Percentiles rank a stretch among this genome's conserved stretches.
phyloP scores from a whole-genome alignment of 108 stramenopile species.

The Skeletonema menzelii region DNA sequence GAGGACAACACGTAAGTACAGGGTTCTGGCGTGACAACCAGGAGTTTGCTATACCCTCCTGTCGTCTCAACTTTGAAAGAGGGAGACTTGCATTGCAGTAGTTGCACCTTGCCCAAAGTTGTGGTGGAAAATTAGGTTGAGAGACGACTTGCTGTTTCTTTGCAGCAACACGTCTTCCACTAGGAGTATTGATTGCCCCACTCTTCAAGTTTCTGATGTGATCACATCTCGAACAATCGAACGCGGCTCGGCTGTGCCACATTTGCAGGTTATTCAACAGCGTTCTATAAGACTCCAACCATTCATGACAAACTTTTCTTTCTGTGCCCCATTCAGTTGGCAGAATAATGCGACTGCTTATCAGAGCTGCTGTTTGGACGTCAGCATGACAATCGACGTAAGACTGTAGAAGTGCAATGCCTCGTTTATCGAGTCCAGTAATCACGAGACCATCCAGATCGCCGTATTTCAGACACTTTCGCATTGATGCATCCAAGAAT shows the following conservation, averaged over 20 bases:
- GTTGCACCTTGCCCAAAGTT: conserved; percentile 78
- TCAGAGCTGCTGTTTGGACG: conserved; percentile 78
- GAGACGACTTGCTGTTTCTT: conserved; percentile 32
- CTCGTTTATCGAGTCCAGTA: conserved; percentile 74
- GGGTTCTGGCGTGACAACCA: conserved; percentile 82
- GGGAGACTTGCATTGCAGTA: conserved; percentile 73
- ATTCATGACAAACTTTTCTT: conserved; percentile 64
- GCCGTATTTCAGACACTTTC: conserved; percentile 58
- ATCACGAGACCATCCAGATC: conserved; percentile 79
- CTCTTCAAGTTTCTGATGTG: conserved; percentile 58
- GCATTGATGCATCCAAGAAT: conserved; percentile 58
- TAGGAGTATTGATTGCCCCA: not conserved
- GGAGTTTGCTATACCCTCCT: conserved; percentile 71
- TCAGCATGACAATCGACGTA: conserved; percentile 76
- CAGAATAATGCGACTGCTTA: conserved; percentile 69
- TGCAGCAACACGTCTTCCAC: conserved; percentile 14
- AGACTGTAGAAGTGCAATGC: conserved; percentile 74
- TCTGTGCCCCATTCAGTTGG: conserved; percentile 71
- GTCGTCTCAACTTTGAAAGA: conserved; percentile 57
- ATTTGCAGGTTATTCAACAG: conserved; percentile 80
- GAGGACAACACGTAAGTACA: conserved; percentile 84
- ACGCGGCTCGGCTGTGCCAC: conserved; percentile 80
- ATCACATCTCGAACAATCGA: conserved; percentile 79
- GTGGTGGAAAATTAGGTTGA: conserved; percentile 41
- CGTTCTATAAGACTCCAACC: conserved; percentile 74